Conservation (phyloP, 768 basidiomycete genomes). For the Hygrophorus pudorinus region DNA sequence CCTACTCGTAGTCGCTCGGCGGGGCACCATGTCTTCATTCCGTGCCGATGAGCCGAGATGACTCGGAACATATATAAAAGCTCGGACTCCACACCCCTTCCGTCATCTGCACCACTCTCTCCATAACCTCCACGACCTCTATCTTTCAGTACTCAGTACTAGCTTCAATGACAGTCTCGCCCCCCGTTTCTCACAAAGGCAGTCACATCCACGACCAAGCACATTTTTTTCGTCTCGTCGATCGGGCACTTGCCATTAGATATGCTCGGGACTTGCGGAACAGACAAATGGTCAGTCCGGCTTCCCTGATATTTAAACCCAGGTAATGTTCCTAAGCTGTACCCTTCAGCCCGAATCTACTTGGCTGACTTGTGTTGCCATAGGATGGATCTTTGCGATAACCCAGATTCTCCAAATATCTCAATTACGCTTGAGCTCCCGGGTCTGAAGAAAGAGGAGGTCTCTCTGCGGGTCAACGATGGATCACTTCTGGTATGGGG, state of each 20-base stretch:
- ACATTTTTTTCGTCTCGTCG: constrained; percentile 7
- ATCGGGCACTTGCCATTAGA: constrained; percentile 7
- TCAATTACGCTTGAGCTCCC: constrained; percentile 8
- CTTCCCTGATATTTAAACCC: constrained; percentile 6
- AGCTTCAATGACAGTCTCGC: not conserved
- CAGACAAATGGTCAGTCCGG: constrained; percentile 2
- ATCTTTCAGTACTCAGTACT: not conserved
- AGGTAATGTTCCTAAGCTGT: constrained; percentile 2
- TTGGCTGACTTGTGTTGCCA: not conserved
- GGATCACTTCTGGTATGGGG: constrained; percentile 10
- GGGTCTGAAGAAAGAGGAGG: constrained; percentile 11
- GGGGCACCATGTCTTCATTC: not conserved
- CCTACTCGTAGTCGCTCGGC: not conserved
- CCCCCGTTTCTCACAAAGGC: not conserved
- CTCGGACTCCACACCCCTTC: not conserved
- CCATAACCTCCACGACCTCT: no score
- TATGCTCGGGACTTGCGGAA: constrained; percentile 6
- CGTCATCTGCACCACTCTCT: not conserved
- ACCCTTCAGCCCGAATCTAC: not conserved
- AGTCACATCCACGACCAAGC: constrained; percentile 1
- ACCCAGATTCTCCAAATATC: constrained; percentile 7
- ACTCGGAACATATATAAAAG: not conserved
- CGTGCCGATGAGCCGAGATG: not conserved
- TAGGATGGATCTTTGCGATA: constrained; percentile 10
- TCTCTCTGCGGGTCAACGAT: constrained; percentile 8